A percentile compares a stretch with the other conserved stretches of the same genome.
Conservation (phyloP, 2,329 filamentous ascomycete species). For the Pseudogymnoascus destructans region DNA sequence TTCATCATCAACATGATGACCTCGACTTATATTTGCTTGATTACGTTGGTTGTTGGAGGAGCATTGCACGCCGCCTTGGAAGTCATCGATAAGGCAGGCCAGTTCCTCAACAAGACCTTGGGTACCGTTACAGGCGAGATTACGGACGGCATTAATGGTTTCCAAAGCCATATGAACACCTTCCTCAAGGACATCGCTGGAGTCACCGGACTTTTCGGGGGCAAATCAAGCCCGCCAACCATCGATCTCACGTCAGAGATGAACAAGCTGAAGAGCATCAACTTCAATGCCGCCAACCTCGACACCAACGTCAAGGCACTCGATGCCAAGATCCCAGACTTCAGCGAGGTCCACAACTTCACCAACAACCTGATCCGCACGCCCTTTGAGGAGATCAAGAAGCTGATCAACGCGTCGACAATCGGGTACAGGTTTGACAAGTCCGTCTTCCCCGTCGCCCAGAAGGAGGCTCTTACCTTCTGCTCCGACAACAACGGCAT, state of each 20-base stretch:
- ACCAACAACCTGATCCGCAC: conserved; percentile 60
- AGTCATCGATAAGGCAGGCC: conserved; percentile 45
- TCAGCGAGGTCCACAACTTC: conserved; percentile 70
- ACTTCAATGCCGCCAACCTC: conserved; percentile 53
- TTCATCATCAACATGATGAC: conserved; percentile 90
- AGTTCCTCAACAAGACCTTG: conserved; percentile 45
- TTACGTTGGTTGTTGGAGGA: conserved; percentile 69
- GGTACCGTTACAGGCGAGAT: conserved; percentile 34
- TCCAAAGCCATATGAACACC: conserved; percentile 42
- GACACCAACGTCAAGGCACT: conserved; percentile 57
- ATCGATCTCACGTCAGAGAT: conserved; percentile 56
- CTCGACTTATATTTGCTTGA: conserved; percentile 79
- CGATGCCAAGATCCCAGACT: conserved; percentile 69
- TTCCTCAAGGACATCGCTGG: conserved; percentile 43
- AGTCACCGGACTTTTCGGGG: conserved; percentile 34
- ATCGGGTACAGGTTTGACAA: conserved; percentile 66
- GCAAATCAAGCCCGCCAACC: conserved; percentile 31
- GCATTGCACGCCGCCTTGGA: conserved; percentile 58
- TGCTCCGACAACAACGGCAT: conserved; percentile 78
- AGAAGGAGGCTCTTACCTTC: conserved; percentile 72
- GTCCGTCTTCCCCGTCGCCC: conserved; percentile 65
- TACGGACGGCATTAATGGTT: conserved; percentile 35
- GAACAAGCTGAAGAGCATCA: conserved; percentile 52
- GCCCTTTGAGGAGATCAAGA: conserved; percentile 71
- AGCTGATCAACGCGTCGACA: conserved; percentile 57